Base-by-base conservation (phyloP, 108 stramenopile species). In the Cylindrotheca closterium region DNA sequence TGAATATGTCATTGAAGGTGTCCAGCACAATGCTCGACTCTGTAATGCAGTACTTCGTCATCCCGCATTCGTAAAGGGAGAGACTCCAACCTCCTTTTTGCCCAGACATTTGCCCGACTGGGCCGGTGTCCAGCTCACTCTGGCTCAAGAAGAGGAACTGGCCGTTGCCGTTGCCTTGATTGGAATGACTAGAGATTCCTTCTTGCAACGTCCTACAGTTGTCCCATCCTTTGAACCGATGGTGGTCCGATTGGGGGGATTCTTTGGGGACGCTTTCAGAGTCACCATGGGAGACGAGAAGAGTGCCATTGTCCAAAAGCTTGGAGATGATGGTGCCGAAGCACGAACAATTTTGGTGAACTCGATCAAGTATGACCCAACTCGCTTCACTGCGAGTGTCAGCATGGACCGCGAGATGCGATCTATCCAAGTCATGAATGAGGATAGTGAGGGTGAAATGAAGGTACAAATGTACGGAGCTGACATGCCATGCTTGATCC, bases 81-180 rank as follows among this genome's bases (percentile, higher is more conserved):
- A 88, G 19, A 96, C 94, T 60, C 92, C 96, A 8, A 99, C 98
- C 31, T 78, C 83, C 5, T 99, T 97, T 62, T 93, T 99, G 65
- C 85, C 60, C 22, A 58, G 79, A 32, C 86, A 98, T 56, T 97
- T 95, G 69, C 96, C 98, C 4, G 89, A 92, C 22, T 99, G 96
- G 70, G 55, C 63, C 19, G 94, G 93, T 22, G 90, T 85, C 28
- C 52, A 76, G 47, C 69, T 97, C 47, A 65, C 79, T 0, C 56
- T 25, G 4, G 65, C 61, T 42, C 77, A 90, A 42, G 68, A 67
- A 54, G 64, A 75, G 30, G 85, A 91, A 65, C 37, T 87, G 59
- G 89, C 78, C 17, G 86, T 72, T 15, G 83, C 85, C 18, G 79
- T 78, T 17, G 63, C 74, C 50, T 69, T 83, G 55, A 70, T 88